phyloP scores from a whole-genome alignment of 2,329 filamentous ascomycete species.

The Botryotinia narcissicola region DNA sequence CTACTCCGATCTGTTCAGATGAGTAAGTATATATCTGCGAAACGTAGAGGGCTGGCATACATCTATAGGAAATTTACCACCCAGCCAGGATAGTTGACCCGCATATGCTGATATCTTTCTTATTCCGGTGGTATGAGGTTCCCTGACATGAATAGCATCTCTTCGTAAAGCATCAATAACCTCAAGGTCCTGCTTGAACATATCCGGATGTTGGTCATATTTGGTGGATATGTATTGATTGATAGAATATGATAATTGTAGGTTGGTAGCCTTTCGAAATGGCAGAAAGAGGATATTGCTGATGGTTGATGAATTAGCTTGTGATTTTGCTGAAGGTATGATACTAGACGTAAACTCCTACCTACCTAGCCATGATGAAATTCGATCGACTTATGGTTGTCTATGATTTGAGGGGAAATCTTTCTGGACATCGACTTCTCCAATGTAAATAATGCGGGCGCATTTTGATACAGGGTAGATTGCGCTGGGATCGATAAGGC shows the following conservation, averaged over 20 bases:
- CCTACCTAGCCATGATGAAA: conserved; percentile 18
- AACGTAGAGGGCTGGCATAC: conserved; percentile 47
- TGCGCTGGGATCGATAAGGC: not conserved
- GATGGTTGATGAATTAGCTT: conserved; percentile 16
- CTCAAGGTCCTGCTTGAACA: conserved; percentile 87
- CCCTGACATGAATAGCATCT: conserved; percentile 84
- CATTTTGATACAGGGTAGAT: not conserved
- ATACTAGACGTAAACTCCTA: not conserved
- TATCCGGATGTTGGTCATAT: conserved; percentile 98
- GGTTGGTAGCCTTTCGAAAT: conserved; percentile 79
- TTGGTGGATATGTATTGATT: conserved; percentile 95
- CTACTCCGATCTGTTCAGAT: conserved; percentile 71
- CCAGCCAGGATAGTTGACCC: conserved; percentile 88
- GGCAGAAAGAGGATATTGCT: conserved; percentile 49
- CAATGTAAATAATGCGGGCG: conserved; percentile 8
- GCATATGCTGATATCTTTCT: conserved; percentile 88
- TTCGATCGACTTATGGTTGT: not conserved
- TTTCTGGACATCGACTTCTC: not conserved
- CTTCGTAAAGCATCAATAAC: conserved; percentile 78
- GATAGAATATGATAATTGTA: conserved; percentile 78
- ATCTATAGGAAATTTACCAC: conserved; percentile 94
- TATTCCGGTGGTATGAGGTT: conserved; percentile 83
- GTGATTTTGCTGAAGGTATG: too few relatives aligned
- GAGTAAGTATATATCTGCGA: conserved; percentile 21
- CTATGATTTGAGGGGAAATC: not conserved